Conservation (phyloP, 169 alveolate species). For the Eimeria zaria region DNA sequence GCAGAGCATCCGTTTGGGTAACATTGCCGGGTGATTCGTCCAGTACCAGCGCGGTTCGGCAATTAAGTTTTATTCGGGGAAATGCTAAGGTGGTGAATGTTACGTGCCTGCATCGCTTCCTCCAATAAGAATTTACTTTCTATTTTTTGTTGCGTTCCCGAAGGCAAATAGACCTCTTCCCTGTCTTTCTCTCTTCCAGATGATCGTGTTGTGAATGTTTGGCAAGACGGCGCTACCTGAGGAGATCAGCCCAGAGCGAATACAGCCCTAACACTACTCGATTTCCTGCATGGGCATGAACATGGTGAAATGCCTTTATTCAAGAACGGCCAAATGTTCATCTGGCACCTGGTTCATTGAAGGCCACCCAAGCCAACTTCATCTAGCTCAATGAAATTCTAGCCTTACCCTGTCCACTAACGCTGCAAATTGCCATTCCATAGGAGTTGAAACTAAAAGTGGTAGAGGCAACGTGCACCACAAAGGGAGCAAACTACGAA, state of each 20-base stretch:
- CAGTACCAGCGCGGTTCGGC: neutral
- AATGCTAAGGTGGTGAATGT: neutral
- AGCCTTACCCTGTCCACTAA: neutral
- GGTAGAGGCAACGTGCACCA: neutral
- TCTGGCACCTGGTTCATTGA: neutral
- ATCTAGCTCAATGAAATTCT: neutral
- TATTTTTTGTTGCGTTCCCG: neutral
- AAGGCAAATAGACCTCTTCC: neutral
- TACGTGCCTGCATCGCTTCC: constrained; percentile 67
- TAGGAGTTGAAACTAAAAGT: neutral
- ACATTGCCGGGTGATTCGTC: neutral
- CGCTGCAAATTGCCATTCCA: neutral
- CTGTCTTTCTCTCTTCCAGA: neutral
- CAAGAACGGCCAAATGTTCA: neutral
- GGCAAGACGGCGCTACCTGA: neutral
- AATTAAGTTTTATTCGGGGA: neutral
- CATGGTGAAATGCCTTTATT: neutral
- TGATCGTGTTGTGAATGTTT: no score
- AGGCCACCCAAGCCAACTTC: neutral
- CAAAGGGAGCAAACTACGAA: neutral
- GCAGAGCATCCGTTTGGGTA: neutral
- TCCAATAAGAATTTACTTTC: neutral
- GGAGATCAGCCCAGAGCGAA: neutral
- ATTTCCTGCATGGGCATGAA: neutral
- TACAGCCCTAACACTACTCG: neutral